These are phyloP conservation scores for Debaryomycetaceae sp. DNA, from an alignment of 1,139 yeast species.

Conservation along the genomic window DNA sequence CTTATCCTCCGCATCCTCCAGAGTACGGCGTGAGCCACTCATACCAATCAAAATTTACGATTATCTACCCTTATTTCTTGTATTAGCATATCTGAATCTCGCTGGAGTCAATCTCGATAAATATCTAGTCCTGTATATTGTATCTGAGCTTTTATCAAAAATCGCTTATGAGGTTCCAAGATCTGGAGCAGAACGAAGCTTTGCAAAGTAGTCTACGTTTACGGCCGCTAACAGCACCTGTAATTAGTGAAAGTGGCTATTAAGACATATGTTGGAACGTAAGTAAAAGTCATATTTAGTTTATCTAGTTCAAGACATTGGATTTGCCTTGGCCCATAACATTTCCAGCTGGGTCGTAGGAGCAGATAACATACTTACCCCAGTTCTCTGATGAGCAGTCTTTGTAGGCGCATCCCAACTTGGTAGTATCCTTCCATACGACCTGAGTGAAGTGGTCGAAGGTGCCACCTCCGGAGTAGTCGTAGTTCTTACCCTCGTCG, in stretches of 20 bases:
- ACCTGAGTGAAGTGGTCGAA: constrained; percentile 84
- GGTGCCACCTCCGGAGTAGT: constrained; percentile 35
- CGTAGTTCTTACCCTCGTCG: constrained; percentile 59
- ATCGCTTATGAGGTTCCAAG: too few species aligned
- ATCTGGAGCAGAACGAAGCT: too few species aligned
- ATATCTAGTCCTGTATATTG: too few species aligned
- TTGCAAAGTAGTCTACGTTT: too few species aligned
- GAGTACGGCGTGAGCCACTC: constrained; percentile 1
- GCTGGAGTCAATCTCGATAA: too few species aligned
- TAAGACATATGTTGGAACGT: background rate
- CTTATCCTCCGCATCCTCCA: background rate
- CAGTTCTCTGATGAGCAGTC: constrained; percentile 45
- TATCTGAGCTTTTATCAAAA: too few species aligned
- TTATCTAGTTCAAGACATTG: constrained; percentile 21
- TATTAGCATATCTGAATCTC: too few species aligned
- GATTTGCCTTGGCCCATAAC: constrained; percentile 41
- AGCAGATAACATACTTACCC: constrained; percentile 54
- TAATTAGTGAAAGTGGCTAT: too few species aligned
- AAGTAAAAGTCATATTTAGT: background rate
- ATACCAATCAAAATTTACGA: background rate
- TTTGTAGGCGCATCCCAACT: constrained; percentile 72
- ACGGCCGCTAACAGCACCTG: too few species aligned
- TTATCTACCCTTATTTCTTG: too few species aligned
- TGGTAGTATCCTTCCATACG: constrained; percentile 69
- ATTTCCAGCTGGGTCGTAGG: constrained; percentile 53